These are phyloP conservation scores for Acanthamoeba polyphaga DNA, from an alignment of 208 protist genomes.

Conservation along the genomic window DNA sequence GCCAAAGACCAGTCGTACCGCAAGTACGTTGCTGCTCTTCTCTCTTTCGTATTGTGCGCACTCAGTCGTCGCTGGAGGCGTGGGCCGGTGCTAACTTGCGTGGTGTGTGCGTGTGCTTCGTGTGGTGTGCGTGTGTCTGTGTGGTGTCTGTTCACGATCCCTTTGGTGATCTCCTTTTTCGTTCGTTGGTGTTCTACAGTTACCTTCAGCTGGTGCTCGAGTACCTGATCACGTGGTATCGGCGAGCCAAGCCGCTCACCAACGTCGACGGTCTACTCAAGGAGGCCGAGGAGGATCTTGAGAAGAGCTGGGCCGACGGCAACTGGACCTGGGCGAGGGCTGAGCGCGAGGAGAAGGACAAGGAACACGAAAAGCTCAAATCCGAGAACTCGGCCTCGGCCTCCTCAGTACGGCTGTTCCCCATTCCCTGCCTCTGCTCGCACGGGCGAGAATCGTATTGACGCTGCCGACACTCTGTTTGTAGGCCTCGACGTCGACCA, in stretches of 20 bases:
- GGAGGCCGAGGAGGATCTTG: neutral
- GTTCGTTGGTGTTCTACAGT: neutral
- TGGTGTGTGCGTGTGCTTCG: neutral
- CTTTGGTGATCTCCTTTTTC: neutral
- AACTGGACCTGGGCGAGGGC: constrained; percentile 51
- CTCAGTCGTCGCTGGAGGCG: neutral
- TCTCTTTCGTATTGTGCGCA: neutral
- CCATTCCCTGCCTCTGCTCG: neutral
- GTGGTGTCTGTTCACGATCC: neutral
- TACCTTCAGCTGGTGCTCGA: constrained; percentile 37
- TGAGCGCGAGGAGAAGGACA: constrained; percentile 40
- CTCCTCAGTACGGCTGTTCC: neutral
- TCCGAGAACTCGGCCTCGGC: neutral
- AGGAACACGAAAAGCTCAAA: neutral
- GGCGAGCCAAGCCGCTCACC: constrained; percentile 52
- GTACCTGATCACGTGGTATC: constrained; percentile 45
- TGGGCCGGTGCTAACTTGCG: neutral
- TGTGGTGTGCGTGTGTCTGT: neutral
- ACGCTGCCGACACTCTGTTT: neutral
- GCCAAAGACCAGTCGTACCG: constrained; percentile 51
- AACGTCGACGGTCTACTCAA: constrained; percentile 18
- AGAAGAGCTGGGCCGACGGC: constrained; percentile 48
- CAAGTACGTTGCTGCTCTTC: neutral
- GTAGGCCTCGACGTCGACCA: constrained; percentile 1
- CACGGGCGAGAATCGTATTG: neutral